Percentiles rank a stretch among this genome's conserved stretches.
Conservation (phyloP, 768 basidiomycete genomes). For the Lactarius hatsudake region DNA sequence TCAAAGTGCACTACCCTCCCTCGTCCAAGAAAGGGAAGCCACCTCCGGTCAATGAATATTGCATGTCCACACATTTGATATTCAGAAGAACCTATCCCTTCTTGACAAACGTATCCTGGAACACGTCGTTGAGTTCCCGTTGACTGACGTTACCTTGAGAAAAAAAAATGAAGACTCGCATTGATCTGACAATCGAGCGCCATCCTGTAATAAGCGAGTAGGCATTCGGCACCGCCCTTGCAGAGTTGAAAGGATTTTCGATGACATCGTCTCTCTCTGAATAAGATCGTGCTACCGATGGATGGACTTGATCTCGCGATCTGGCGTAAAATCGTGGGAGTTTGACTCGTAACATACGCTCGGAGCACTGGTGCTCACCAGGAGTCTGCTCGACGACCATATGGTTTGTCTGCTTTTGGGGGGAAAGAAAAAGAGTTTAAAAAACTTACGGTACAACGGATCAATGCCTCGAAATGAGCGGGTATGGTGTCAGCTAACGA, state of each 20-base stretch:
- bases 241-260: conserved; percentile 15
- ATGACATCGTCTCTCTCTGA: background rate
- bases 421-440: background rate
- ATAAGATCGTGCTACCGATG: conserved; percentile 19
- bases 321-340: conserved; percentile 17
- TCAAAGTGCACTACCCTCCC: conserved; percentile 10
- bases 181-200: conserved; percentile 18
- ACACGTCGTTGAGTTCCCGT: conserved; percentile 4
- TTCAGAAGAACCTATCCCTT: conserved; percentile 16
- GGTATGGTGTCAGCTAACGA: conserved; percentile 18
- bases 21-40: conserved; percentile 16
- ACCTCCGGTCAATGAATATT: conserved; percentile 14
- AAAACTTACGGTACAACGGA: conserved; percentile 2
- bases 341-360: background rate
- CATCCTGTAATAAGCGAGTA: background rate
- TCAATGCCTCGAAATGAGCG: conserved; percentile 20
- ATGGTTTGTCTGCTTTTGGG: background rate
- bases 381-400: background rate
- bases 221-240: conserved; percentile 8
- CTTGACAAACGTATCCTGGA: background rate
- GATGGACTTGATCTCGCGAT: conserved; percentile 12
- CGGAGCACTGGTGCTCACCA: background rate
- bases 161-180: conserved; percentile 15
- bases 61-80: conserved; percentile 18
- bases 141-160: conserved; percentile 11